phyloP scores from a whole-genome alignment of 2,329 filamentous ascomycete genomes.

The Phyllosticta citribraziliensis region DNA sequence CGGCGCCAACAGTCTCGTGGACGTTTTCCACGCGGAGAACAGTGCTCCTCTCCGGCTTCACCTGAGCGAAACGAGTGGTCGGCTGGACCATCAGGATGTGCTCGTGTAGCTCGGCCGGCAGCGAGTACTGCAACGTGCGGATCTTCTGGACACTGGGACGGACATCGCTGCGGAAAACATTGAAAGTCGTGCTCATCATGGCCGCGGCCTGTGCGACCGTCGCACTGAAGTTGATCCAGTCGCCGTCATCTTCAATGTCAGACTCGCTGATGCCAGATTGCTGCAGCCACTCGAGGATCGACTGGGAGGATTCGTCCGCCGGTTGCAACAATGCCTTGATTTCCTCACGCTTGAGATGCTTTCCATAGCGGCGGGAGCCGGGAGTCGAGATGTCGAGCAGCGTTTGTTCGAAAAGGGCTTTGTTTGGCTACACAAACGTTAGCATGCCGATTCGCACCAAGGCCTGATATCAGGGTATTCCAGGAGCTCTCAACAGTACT shows the following conservation, averaged over 20 bases:
- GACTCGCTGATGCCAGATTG: slow-evolving; percentile 37
- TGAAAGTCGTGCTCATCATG: slow-evolving; percentile 50
- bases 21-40: slow-evolving; percentile 17
- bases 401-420: slow-evolving; percentile 45
- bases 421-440: slow-evolving; percentile 32
- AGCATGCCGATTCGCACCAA: background rate
- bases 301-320: slow-evolving; percentile 35
- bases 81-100: slow-evolving; percentile 56
- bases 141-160: slow-evolving; percentile 37
- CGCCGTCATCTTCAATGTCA: slow-evolving; percentile 41
- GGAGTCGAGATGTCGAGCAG: slow-evolving; percentile 55
- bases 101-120: slow-evolving; percentile 45
- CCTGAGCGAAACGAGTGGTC: slow-evolving; percentile 51
- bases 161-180: slow-evolving; percentile 42
- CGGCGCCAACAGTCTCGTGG: slow-evolving; percentile 12
- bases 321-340: slow-evolving; percentile 47
- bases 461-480: background rate
- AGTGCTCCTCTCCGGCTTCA: slow-evolving; percentile 33
- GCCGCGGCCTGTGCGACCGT: slow-evolving; percentile 43
- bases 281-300: slow-evolving; percentile 47
- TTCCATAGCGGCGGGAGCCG: slow-evolving; percentile 48
- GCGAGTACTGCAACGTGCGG: slow-evolving; percentile 50
- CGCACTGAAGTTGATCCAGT: slow-evolving; percentile 53
- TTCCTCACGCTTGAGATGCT: slow-evolving; percentile 52
- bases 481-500: slow-evolving; percentile 2